These are phyloP conservation scores for Tuber borchii DNA, from an alignment of 495 filamentous ascomycete genomes.

Conservation along the genomic window DNA sequence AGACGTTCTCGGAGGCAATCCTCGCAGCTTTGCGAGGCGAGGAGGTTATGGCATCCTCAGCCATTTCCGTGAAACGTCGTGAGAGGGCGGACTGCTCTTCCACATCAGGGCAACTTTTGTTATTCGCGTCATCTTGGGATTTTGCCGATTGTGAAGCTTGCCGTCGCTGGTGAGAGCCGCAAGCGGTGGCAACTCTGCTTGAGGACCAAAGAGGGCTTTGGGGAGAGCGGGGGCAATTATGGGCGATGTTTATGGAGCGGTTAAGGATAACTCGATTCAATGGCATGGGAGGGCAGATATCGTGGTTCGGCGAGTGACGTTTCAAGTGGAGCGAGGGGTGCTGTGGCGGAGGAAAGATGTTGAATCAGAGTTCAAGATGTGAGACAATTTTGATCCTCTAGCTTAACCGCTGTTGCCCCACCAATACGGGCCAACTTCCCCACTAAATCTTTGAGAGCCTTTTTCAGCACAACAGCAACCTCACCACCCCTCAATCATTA, in stretches of 20 bases:
- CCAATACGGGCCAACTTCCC: background rate
- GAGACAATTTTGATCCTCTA: background rate
- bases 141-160: background rate
- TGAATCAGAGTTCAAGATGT: too few relatives aligned
- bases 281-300: conserved; percentile 19
- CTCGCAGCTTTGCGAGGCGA: conserved; percentile 23
- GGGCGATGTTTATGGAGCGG: conserved; percentile 3
- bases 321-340: conserved; percentile 3
- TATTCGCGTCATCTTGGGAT: conserved; percentile 9
- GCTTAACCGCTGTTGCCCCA: background rate
- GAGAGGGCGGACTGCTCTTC: conserved; percentile 33
- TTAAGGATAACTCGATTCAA: conserved; percentile 10
- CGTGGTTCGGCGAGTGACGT: conserved; percentile 1
- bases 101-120: background rate
- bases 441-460: background rate
- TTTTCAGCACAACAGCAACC: conserved; percentile 8
- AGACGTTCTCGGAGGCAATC: conserved; percentile 76
- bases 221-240: background rate
- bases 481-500: background rate
- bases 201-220: conserved; percentile 10
- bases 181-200: conserved; percentile 9
- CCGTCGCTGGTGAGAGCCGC: background rate
- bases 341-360: background rate
- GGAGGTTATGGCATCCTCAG: conserved; percentile 34
- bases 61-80: conserved; percentile 37